A percentile compares a stretch with the other conserved stretches of the same genome.
Evolutionary conservation across 352 stramenopile genomes (phyloP).

Genomic region (Pythium folliculosum): DNA sequence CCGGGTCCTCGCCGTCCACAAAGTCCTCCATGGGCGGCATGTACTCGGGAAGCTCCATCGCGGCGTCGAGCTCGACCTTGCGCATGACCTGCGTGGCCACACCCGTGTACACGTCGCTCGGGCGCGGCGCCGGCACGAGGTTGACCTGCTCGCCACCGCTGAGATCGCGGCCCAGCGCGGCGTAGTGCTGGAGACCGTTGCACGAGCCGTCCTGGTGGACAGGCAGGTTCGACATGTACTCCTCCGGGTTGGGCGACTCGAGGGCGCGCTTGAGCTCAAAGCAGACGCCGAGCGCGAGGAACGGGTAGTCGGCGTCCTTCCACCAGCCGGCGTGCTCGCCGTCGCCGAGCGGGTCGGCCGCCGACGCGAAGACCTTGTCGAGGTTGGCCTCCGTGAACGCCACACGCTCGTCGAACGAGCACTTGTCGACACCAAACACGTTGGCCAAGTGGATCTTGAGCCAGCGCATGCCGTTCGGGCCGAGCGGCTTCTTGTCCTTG

Average conservation of each 20-base stretch:
- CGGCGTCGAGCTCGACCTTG: constrained; percentile 74
- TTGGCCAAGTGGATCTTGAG: constrained; percentile 98
- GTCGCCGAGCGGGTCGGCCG: constrained; percentile 88
- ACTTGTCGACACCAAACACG: constrained; percentile 89
- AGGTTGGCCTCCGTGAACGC: constrained; percentile 94
- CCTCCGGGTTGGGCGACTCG: constrained; percentile 91
- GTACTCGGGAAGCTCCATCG: constrained; percentile 47
- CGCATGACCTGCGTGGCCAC: constrained; percentile 87
- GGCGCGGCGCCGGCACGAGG: constrained; percentile 91
- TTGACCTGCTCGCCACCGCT: constrained; percentile 97
- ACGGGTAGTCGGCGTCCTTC: constrained; percentile 97
- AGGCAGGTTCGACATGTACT: constrained; percentile 95
- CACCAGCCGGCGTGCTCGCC: constrained; percentile 87
- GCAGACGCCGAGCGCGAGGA: constrained; percentile 97
- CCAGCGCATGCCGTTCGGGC: constrained; percentile 95
- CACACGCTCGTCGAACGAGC: constrained; percentile 97
- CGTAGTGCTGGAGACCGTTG: constrained; percentile 99
- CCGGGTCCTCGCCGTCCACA: constrained; percentile 11
- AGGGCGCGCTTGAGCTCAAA: constrained; percentile 95
- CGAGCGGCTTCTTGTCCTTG: constrained; percentile 94
- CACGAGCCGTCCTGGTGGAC: constrained; percentile 99
- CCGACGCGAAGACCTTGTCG: constrained; percentile 92
- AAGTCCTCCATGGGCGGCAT: constrained; percentile 35
- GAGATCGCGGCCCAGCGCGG: constrained; percentile 94
- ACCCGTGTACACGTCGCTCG: constrained; percentile 98